Evolutionary conservation across 2,329 filamentous ascomycete species (phyloP), one percentile per base, ranked within the genome.

Genomic region (Eurotiales sp.): DNA sequence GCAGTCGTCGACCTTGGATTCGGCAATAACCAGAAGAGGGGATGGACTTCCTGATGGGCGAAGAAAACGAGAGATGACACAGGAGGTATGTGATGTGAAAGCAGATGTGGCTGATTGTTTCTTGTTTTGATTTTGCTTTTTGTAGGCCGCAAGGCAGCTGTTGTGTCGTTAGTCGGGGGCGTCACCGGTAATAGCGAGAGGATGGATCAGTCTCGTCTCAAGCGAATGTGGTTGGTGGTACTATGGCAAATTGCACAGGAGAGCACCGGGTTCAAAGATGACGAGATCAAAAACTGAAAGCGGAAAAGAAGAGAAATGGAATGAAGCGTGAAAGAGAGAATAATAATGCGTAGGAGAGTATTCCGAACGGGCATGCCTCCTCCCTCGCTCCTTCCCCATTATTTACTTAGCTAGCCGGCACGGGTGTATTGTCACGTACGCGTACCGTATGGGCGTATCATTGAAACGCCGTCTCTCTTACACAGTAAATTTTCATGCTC

Each of bases 141-240:
- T 46, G n/a, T 39, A 2, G 15, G 27, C 30, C 11, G 29, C 8
- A 41, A 5, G 36, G 29, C 25, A 32, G 34, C 23, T 15, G 21
- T 39, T 25, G 21, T 34, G 29, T 45, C 44, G 22, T 11, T 19
- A n/a, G n/a, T n/a, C n/a, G n/a, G 32, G n/a, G 39, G 29, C 15
- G 36, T 42, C 19, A 15, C n/a, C 12, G 19, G 2, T 25, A 17
- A 23, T 43, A 50, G 47, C 47, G 47, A 50, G 37, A 27, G 47
- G 42, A 50, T 32, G 34, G 47, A 43, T 14, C n/a, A 17, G 36
- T 39, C 17, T 47, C 27, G 50, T 47, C 25, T 34, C 19, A 45
- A 53, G 46, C 51, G 51, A 53, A 42, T 40, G 51, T 53, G 22
- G 51, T 27, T 25, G 40, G 51, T 27, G 46, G 40, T 45, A 49